Evolutionary conservation across 208 protist genomes (phyloP), one percentile per base, ranked within the genome.

Genomic region (Leishmania arabica): DNA sequence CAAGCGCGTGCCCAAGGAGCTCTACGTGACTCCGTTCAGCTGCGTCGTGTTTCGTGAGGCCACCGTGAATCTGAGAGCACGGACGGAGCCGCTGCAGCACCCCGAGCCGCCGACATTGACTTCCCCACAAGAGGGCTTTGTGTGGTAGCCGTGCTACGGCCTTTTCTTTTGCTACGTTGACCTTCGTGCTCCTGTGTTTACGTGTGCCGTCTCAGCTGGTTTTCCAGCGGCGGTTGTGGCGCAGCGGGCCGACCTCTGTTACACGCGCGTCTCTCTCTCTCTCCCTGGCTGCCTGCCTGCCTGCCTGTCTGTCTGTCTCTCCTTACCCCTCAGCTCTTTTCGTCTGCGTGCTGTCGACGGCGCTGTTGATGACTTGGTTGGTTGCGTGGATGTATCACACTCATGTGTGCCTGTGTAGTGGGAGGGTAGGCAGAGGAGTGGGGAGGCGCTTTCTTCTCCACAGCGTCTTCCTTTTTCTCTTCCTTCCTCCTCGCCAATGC

Each of bases 1-100:
- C 71, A 86, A 90, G 65, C 87, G 93, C 21, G 89, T 98, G n/a
- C 95, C 93, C 21, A 90, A 88, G 84, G 89, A 93, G 79, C 82
- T 95, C 34, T 96, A 96, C 80, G 92, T 95, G 31, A 98, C 95
- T 45, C 93, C 95, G 40, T 98, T 96, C 76, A 82, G 92, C 73
- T 98, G 95, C 75, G 95, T 91, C 1, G 92, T 98, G 58, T 98
- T 96, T 78, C 82, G 85, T n/a, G 86, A 91, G 51, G 86, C 81
- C 8, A 85, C 87, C 19, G 89, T 95, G 1, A 93, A 93, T 75
- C 66, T 91, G 15, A 73, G 79, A 40, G 80, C 84, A 4, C 82
- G 90, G 1, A 40, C 74, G 27, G 80, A 85, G 53, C 77, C 83
- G 58, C 75, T 83, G 75, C 83, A 77, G 62, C 83, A 79, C 24